A percentile compares a stretch with the other conserved stretches of the same genome.
Evolutionary conservation across 495 filamentous ascomycete genomes (phyloP).

Genomic region (Hamigera avellanea): DNA sequence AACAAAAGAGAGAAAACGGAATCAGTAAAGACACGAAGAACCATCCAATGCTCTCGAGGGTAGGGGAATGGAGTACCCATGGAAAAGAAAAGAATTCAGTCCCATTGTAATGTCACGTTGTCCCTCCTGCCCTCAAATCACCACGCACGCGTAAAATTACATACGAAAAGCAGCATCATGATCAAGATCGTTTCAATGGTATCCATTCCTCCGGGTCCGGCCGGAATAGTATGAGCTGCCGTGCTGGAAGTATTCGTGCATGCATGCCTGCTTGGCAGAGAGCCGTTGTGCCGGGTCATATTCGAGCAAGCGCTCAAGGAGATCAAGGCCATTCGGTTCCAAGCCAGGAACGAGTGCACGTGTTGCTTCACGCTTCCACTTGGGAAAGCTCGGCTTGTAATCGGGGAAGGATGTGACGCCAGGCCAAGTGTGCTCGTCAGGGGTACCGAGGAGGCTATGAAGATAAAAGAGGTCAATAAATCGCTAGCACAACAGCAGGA

Average conservation of each 20-base stretch:
- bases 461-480: slow-evolving; percentile 3
- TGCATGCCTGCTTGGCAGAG: slow-evolving; percentile 88
- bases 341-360: slow-evolving; percentile 46
- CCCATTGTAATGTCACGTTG: no score
- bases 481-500: neutral
- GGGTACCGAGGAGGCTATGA: slow-evolving; percentile 76
- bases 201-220: slow-evolving; percentile 31
- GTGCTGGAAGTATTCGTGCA: slow-evolving; percentile 85
- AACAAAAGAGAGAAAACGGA: slow-evolving; percentile 18
- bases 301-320: slow-evolving; percentile 83
- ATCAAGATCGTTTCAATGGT: slow-evolving; percentile 16
- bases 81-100: no score
- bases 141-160: no score
- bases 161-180: no score
- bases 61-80: no score
- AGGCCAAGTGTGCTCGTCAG: slow-evolving; percentile 80
- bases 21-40: slow-evolving; percentile 1
- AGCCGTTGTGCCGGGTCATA: slow-evolving; percentile 92
- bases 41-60: slow-evolving; percentile 6
- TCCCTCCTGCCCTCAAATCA: no score
- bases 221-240: slow-evolving; percentile 44
- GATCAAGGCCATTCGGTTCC: slow-evolving; percentile 70
- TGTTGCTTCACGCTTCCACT: slow-evolving; percentile 70
- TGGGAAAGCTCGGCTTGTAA: slow-evolving; percentile 93
- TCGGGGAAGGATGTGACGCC: slow-evolving; percentile 96